Evolutionary conservation across 2,329 filamentous ascomycete species (phyloP).

Genomic region (Cytospora piceae): DNA sequence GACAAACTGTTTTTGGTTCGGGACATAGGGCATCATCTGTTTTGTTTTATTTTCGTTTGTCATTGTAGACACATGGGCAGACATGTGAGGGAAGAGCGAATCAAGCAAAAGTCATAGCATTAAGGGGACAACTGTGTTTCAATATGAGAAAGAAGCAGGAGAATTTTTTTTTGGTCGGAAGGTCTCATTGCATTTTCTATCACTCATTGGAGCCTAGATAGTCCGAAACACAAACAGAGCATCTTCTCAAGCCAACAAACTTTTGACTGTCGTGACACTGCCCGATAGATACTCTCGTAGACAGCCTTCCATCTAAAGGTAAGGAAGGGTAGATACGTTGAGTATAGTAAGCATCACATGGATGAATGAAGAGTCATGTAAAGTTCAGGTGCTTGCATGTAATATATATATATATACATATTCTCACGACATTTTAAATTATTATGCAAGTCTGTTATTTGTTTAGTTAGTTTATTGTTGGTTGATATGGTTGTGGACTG

Average conservation of each 20-base stretch:
- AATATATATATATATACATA: no score
- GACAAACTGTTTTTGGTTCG: slow-evolving; percentile 35
- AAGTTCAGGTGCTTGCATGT: no score
- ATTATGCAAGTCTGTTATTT: no score
- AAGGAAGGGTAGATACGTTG: no score
- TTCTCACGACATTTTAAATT: no score
- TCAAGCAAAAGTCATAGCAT: slow-evolving; percentile 27
- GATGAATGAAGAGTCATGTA: no score
- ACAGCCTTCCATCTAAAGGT: no score
- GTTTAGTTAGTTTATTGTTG: no score
- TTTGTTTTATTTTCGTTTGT: slow-evolving; percentile 36
- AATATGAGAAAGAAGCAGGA: slow-evolving; percentile 13
- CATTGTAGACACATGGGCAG: slow-evolving; percentile 22
- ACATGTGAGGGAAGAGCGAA: slow-evolving; percentile 26
- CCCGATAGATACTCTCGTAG: no score
- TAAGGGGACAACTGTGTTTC: slow-evolving; percentile 15
- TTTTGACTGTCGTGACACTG: not conserved
- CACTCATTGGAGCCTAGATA: slow-evolving; percentile 29
- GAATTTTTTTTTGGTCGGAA: slow-evolving; percentile 7
- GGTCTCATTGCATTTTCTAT: slow-evolving; percentile 26
- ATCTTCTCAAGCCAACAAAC: slow-evolving; percentile 16
- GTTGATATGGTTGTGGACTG: no score
- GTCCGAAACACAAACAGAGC: slow-evolving; percentile 25
- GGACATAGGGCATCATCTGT: slow-evolving; percentile 34
- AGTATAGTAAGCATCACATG: no score